Conservation (phyloP, 208 protist genomes). For the Leishmania lainsoni region DNA sequence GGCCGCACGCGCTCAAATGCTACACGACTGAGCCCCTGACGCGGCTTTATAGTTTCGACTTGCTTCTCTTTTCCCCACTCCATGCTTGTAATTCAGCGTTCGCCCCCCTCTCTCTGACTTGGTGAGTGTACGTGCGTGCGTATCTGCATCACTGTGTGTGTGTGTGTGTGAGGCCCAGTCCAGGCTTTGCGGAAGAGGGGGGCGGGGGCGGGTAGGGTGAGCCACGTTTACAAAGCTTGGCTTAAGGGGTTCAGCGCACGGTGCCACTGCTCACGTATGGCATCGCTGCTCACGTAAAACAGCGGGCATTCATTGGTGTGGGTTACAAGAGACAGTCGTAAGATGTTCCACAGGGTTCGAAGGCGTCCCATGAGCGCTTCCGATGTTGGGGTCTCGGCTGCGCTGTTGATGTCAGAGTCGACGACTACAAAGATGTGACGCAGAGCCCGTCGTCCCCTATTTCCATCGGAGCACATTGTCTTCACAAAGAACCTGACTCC, state of each 20-base stretch:
- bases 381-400: not conserved
- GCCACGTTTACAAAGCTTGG: not conserved
- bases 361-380: not conserved
- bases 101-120: not conserved
- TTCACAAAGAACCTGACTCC: not conserved
- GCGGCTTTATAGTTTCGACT: too few relatives aligned
- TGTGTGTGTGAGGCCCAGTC: not conserved
- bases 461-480: not conserved
- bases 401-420: not conserved
- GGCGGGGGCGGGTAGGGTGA: not conserved
- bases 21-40: too few relatives aligned
- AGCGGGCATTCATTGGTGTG: not conserved
- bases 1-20: too few relatives aligned
- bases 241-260: not conserved
- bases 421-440: conserved; percentile 21
- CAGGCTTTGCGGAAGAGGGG: not conserved
- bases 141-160: too few relatives aligned
- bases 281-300: conserved; percentile 16
- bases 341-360: not conserved
- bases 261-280: not conserved
- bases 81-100: not conserved
- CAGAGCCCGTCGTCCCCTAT: not conserved
- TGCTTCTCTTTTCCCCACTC: not conserved
- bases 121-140: not conserved
- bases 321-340: not conserved